Evolutionary conservation across 2,329 filamentous ascomycete genomes (phyloP), one percentile per base, ranked within the genome.

Genomic region (Hypomyces perniciosus): DNA sequence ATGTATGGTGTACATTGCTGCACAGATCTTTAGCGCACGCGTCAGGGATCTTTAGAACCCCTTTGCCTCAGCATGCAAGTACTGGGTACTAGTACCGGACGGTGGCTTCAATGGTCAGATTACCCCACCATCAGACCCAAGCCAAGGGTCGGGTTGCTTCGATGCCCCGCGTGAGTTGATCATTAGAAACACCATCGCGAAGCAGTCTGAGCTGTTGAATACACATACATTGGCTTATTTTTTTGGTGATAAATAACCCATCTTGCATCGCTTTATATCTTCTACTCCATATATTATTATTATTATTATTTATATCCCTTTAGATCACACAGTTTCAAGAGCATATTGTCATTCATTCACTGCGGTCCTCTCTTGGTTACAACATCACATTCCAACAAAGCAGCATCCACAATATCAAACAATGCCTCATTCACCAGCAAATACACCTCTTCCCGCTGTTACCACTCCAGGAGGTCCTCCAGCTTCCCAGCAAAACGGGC

Each of bases 351-450:
- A 20, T 20, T 20, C 20, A 20, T 20, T 20, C 20, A 20, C 20
- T 20, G 20, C 20, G 20, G 20, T 20, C 20, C 20, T 20, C 20
- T 20, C 20, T 20, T 20, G 20, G 20, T 20, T 20, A 9, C 6
- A n/a, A 13, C 42, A 27, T 28, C 37, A 39, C 6, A 27, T 6
- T 47, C 12, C 5, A 8, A 12, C 41, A 4, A 29, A 8, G 20
- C 20, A 20, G 20, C 20, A 6, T 10, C 33, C 29, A 31, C 30
- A 26, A 34, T 10, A 13, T 28, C 8, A 44, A 27, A 26, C 37
- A 29, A 51, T 51, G 48, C 30, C 44, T 27, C 43, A 28, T 30
- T 9, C 33, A 7, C 37, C 48, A 27, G 38, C 46, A 13, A 43
- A 42, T 9, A 51, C 37, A 5, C 37, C 43, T 2, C 1, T 46